A percentile compares a stretch with the other conserved stretches of the same genome.
Evolutionary conservation across 306 rosid species (phyloP).

Genomic region (Acacia acuminata): DNA sequence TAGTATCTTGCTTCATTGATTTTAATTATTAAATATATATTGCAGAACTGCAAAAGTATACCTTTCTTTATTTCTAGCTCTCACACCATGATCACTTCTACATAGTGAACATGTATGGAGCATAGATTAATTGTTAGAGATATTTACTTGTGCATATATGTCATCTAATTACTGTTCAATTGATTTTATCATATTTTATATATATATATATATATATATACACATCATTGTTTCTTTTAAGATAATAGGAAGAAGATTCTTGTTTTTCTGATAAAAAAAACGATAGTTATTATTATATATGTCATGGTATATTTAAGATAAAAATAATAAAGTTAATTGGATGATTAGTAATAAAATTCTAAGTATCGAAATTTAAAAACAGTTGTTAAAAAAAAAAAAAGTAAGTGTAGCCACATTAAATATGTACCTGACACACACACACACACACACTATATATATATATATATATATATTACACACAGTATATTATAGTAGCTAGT

Average conservation of each 20-base stretch:
- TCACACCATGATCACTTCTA: not conserved
- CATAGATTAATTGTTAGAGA: not conserved
- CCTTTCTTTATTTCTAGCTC: slow-evolving; percentile 11
- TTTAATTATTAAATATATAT: not conserved
- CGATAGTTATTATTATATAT: not conserved
- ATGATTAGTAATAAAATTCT: not conserved
- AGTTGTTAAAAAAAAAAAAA: not conserved
- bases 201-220: not conserved
- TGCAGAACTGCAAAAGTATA: not conserved
- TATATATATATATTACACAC: too few species aligned
- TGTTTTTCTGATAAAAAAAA: not conserved
- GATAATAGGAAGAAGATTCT: not conserved
- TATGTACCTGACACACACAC: not conserved
- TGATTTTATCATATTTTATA: not conserved
- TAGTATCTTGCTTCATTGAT: not conserved
- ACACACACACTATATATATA: too few species aligned
- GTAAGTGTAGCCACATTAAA: not conserved
- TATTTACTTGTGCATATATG: not conserved
- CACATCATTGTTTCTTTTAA: not conserved
- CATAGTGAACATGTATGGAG: not conserved
- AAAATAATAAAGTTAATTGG: not conserved
- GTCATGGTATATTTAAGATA: not conserved
- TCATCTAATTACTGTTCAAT: not conserved
- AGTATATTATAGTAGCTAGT: too few species aligned
- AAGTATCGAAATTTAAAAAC: not conserved